These are phyloP conservation scores for Fistulina hepatica DNA, from an alignment of 1,284 basidiomycete species.

Conservation along the genomic window DNA sequence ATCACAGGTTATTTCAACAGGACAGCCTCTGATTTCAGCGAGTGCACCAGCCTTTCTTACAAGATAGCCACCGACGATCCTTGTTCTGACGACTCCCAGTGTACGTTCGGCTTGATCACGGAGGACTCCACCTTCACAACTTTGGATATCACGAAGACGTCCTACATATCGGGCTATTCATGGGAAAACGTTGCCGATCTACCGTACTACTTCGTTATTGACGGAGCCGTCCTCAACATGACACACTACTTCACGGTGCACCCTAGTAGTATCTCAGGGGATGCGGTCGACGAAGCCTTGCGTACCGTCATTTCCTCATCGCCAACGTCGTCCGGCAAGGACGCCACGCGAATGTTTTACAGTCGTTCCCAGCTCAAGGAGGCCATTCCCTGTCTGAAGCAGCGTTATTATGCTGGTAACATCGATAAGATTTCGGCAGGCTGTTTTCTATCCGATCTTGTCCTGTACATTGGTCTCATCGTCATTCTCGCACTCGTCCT, in stretches of 20 bases:
- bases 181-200: conserved; percentile 74
- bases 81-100: conserved; percentile 49
- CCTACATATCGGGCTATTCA: conserved; percentile 68
- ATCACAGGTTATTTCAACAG: conserved; percentile 81
- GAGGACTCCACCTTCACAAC: conserved; percentile 44
- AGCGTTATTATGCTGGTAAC: conserved; percentile 85
- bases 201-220: conserved; percentile 74
- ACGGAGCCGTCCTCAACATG: conserved; percentile 93
- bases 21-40: conserved; percentile 46
- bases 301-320: conserved; percentile 57
- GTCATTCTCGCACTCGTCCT: conserved; percentile 88
- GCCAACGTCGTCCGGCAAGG: conserved; percentile 57
- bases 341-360: conserved; percentile 82
- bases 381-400: conserved; percentile 68
- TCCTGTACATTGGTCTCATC: conserved; percentile 87
- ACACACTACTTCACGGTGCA: conserved; percentile 76
- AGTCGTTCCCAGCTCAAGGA: conserved; percentile 54
- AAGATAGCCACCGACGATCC: conserved; percentile 66
- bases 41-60: conserved; percentile 52
- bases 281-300: conserved; percentile 77
- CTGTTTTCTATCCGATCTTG: conserved; percentile 84
- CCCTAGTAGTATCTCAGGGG: conserved; percentile 54
- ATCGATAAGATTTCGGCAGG: conserved; percentile 96
- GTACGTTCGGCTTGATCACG: conserved; percentile 51
- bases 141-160: conserved; percentile 56